Evolutionary conservation across 202 grass and related monocot species (phyloP).

Genomic region (Zizania palustris): DNA sequence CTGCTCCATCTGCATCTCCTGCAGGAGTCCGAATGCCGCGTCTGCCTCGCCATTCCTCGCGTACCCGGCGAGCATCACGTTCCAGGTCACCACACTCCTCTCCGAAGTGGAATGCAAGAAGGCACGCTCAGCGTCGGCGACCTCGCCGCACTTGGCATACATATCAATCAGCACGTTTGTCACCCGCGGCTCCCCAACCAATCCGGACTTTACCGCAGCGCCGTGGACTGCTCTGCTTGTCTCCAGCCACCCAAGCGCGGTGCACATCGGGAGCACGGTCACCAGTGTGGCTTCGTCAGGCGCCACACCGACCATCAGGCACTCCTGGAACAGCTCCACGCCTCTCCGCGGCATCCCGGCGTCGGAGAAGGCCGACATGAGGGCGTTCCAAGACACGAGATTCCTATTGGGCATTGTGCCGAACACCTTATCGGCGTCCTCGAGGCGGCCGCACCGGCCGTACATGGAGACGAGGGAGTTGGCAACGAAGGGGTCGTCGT

Average conservation of each 20-base stretch:
- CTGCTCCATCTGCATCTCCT: constrained; percentile 40
- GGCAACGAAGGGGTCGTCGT: constrained; percentile 45
- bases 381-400: constrained; percentile 62
- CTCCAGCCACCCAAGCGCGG: constrained; percentile 33
- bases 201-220: constrained; percentile 48
- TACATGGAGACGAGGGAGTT: constrained; percentile 68
- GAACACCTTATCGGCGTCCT: constrained; percentile 50
- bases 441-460: constrained; percentile 50
- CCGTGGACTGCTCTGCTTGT: constrained; percentile 51
- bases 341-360: constrained; percentile 24
- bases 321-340: constrained; percentile 42
- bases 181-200: constrained; percentile 32
- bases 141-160: constrained; percentile 53
- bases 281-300: constrained; percentile 59
- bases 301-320: constrained; percentile 17
- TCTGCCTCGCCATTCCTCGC: constrained; percentile 44
- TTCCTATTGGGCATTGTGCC: constrained; percentile 36
- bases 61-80: constrained; percentile 53
- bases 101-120: constrained; percentile 32
- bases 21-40: constrained; percentile 44
- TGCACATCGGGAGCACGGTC: constrained; percentile 51
- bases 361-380: constrained; percentile 50
- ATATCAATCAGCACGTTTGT: constrained; percentile 56
- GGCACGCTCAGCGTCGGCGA: constrained; percentile 42
- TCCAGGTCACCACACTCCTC: constrained; percentile 57